Percentiles rank a stretch among this genome's conserved stretches.
These are phyloP conservation scores for Trichoderma brevicompactum DNA, from an alignment of 2,329 filamentous ascomycete genomes.

Conservation along the genomic window DNA sequence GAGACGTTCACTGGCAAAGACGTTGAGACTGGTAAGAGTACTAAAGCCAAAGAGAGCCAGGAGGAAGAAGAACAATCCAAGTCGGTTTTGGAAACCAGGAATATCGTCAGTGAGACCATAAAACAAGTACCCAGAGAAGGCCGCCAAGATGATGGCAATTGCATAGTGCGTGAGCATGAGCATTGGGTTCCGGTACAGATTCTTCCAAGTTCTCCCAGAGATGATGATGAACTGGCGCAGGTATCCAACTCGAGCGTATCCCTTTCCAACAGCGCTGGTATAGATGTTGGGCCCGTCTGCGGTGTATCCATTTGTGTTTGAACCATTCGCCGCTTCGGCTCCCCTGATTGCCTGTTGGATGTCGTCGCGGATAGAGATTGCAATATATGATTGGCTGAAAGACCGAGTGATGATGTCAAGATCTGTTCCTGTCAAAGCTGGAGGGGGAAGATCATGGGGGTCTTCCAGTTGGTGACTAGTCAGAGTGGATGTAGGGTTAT, in stretches of 20 bases:
- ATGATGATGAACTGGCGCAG: constrained; percentile 85
- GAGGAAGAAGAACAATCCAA: constrained; percentile 97
- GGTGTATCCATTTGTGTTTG: constrained; percentile 58
- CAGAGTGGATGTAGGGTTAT: constrained; percentile 48
- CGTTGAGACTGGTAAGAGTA: constrained; percentile 88
- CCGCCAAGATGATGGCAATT: constrained; percentile 90
- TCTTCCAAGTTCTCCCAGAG: constrained; percentile 91
- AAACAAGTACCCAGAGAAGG: constrained; percentile 93
- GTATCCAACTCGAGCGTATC: constrained; percentile 82
- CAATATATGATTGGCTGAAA: constrained; percentile 79
- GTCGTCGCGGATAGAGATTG: constrained; percentile 73
- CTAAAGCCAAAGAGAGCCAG: constrained; percentile 96
- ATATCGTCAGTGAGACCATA: constrained; percentile 97
- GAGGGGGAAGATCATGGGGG: constrained; percentile 63
- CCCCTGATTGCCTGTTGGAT: constrained; percentile 70
- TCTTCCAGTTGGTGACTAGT: constrained; percentile 72
- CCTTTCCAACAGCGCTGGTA: constrained; percentile 68
- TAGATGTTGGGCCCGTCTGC: constrained; percentile 54
- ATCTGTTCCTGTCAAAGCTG: constrained; percentile 69
- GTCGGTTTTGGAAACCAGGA: constrained; percentile 93
- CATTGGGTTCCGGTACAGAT: constrained; percentile 96
- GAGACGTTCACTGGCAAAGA: constrained; percentile 88
- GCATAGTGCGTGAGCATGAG: constrained; percentile 98
- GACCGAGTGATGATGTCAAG: constrained; percentile 79
- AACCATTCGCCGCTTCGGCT: constrained; percentile 70